phyloP scores from a whole-genome alignment of 78 protist species.

The Chrysochromulina parva region DNA sequence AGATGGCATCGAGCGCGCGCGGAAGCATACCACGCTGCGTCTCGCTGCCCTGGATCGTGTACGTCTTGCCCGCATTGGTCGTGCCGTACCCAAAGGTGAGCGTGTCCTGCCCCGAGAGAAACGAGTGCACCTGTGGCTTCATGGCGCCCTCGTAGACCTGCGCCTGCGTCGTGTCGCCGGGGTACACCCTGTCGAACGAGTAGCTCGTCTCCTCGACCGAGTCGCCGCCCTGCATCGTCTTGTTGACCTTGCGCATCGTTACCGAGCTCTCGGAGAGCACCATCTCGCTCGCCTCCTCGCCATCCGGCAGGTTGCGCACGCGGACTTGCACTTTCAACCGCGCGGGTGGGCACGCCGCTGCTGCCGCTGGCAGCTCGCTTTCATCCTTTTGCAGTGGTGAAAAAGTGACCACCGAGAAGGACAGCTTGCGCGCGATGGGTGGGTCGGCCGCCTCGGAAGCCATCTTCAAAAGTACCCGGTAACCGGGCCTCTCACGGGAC shows the following conservation, averaged over 20 bases:
- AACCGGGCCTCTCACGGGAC: too few species aligned
- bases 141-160: background rate
- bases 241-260: background rate
- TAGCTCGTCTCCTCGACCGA: background rate
- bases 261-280: background rate
- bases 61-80: slow-evolving; percentile 35
- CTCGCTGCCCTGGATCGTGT: background rate
- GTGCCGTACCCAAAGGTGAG: slow-evolving; percentile 17
- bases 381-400: too few species aligned
- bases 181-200: background rate
- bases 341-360: too few species aligned
- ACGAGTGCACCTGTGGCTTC: background rate
- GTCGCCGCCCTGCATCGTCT: background rate
- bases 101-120: background rate
- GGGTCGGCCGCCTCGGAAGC: too few species aligned
- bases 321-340: too few species aligned
- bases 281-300: too few species aligned
- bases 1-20: background rate
- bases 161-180: background rate
- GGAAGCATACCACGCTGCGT: background rate
- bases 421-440: too few species aligned
- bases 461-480: too few species aligned
- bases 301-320: too few species aligned
- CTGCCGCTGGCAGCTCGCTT: too few species aligned
- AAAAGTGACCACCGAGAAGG: too few species aligned